These are phyloP conservation scores for Talaromyces sp. DNA, from an alignment of 2,329 filamentous ascomycete genomes.

Conservation along the genomic window DNA sequence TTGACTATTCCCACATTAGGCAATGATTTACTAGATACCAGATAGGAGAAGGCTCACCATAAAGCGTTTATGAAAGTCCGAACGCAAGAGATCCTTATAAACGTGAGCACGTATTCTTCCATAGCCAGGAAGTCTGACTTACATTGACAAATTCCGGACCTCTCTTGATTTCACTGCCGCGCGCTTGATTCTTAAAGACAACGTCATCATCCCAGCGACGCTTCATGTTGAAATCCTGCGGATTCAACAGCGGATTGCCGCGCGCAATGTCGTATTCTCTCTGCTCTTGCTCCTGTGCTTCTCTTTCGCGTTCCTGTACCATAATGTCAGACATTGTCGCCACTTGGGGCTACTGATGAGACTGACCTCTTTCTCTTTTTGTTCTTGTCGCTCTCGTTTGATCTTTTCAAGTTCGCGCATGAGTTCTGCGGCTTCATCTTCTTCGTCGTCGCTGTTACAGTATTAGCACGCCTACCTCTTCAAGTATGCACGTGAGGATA, in stretches of 20 bases:
- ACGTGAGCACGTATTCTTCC: slow-evolving; percentile 16
- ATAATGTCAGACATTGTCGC: slow-evolving; percentile 13
- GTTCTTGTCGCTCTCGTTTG: slow-evolving; percentile 77
- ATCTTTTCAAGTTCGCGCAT: slow-evolving; percentile 94
- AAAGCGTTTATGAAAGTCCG: slow-evolving; percentile 96
- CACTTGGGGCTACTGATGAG: neutral
- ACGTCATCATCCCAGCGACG: slow-evolving; percentile 93
- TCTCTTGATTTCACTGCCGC: slow-evolving; percentile 86
- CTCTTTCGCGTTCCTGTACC: slow-evolving; percentile 68
- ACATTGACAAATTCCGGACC: slow-evolving; percentile 98
- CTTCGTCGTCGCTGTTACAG: slow-evolving; percentile 61
- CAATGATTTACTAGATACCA: neutral
- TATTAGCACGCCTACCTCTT: slow-evolving; percentile 25
- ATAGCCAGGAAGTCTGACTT: slow-evolving; percentile 36
- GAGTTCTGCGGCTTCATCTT: slow-evolving; percentile 82
- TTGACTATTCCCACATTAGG: slow-evolving; percentile 35
- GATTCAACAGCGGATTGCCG: slow-evolving; percentile 87
- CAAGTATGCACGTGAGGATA: neutral
- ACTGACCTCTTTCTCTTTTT: slow-evolving; percentile 67
- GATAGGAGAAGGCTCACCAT: slow-evolving; percentile 58
- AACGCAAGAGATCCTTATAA: slow-evolving; percentile 74
- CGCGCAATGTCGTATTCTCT: slow-evolving; percentile 84
- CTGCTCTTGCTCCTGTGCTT: slow-evolving; percentile 76
- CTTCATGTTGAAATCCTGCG: slow-evolving; percentile 86
- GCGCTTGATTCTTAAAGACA: slow-evolving; percentile 97